Evolutionary conservation across 2,329 filamentous ascomycete species (phyloP).

Genomic region (Penicillium freii): DNA sequence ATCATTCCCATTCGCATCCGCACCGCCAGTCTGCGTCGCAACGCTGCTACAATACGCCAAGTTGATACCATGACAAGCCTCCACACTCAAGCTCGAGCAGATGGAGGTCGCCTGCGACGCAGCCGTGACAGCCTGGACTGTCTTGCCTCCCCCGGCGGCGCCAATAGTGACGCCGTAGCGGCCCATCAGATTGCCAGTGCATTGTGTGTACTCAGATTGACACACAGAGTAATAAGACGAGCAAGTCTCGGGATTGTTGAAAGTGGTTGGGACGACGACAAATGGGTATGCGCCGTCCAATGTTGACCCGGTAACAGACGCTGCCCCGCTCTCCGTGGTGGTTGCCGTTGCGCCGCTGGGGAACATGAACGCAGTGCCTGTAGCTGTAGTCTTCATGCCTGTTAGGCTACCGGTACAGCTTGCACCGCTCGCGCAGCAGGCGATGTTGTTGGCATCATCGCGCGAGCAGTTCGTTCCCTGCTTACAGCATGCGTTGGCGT

Average conservation of each 20-base stretch:
- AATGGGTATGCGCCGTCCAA: conserved; percentile 54
- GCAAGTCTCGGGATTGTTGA: conserved; percentile 52
- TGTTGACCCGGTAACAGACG: conserved; percentile 38
- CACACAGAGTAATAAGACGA: conserved; percentile 55
- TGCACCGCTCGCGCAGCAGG: conserved; percentile 59
- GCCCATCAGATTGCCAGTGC: conserved; percentile 48
- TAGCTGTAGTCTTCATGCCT: conserved; percentile 22
- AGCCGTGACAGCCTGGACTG: conserved; percentile 46
- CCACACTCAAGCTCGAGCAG: conserved; percentile 47
- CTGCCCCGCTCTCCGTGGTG: conserved; percentile 19
- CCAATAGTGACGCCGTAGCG: conserved; percentile 53
- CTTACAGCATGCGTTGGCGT: conserved; percentile 56
- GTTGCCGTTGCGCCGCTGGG: conserved; percentile 35
- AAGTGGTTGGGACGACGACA: conserved; percentile 53
- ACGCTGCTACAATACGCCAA: conserved; percentile 45
- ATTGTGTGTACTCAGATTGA: conserved; percentile 47
- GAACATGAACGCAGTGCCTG: conserved; percentile 36
- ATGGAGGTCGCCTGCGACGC: conserved; percentile 44
- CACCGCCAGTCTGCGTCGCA: conserved; percentile 31
- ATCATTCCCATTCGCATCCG: conserved; percentile 27
- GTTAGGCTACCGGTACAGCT: conserved; percentile 58
- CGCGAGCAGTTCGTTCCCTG: conserved; percentile 54
- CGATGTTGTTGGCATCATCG: conserved; percentile 57
- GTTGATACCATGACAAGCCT: conserved; percentile 51
- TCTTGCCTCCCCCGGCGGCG: conserved; percentile 51